Evolutionary conservation across 345 rosid genomes (phyloP).

Genomic region (Kandelia obovata): DNA sequence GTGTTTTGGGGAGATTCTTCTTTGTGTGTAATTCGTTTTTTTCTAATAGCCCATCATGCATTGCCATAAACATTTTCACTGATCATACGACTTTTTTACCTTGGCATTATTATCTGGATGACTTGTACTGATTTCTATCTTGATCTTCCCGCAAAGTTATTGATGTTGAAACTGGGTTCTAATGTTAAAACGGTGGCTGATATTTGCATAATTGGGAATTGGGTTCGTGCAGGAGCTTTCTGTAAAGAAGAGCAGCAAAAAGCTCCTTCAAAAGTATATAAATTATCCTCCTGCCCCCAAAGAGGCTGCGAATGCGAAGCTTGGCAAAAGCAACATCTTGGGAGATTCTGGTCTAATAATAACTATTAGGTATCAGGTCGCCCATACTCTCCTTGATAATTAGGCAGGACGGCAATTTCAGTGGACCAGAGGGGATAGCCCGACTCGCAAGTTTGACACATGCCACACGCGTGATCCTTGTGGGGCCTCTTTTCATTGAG

Average conservation of each 20-base stretch:
- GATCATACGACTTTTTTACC: too few species aligned
- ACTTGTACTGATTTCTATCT: too few species aligned
- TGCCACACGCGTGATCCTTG: neutral
- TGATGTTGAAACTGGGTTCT: too few species aligned
- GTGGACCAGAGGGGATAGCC: neutral
- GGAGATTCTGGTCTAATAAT: slow-evolving; percentile 16
- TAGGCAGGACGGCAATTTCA: neutral
- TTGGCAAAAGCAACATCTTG: neutral
- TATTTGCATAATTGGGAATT: neutral
- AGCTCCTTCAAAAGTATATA: slow-evolving; percentile 13
- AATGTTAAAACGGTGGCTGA: neutral
- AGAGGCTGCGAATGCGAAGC: neutral
- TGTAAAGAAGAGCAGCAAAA: slow-evolving; percentile 25
- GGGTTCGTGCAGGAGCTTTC: slow-evolving; percentile 14
- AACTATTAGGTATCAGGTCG: slow-evolving; percentile 11
- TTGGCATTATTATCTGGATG: too few species aligned
- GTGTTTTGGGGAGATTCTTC: neutral
- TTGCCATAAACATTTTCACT: too few species aligned
- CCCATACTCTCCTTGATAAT: slow-evolving; percentile 7
- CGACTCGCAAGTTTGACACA: neutral
- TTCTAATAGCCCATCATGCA: too few species aligned
- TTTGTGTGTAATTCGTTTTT: neutral
- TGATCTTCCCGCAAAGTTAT: too few species aligned
- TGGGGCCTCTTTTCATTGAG: neutral
- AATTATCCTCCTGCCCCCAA: neutral